Conservation (phyloP, 768 basidiomycete species). For the Agrocybe pediades region DNA sequence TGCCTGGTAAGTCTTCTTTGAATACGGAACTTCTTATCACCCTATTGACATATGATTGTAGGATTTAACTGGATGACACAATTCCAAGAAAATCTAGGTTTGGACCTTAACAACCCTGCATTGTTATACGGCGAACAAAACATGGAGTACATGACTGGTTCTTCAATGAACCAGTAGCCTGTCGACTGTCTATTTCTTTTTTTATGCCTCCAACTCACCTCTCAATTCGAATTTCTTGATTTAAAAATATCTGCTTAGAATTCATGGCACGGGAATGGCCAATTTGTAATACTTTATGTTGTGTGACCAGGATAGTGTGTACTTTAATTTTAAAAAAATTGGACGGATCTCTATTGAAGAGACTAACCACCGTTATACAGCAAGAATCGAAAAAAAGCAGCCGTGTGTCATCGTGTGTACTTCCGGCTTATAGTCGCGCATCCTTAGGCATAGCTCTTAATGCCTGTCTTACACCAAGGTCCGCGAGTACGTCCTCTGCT, state of each 20-base stretch:
- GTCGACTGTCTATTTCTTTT: neutral
- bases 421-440: slow-evolving; percentile 58
- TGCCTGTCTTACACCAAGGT: slow-evolving; percentile 77
- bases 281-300: neutral
- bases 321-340: neutral
- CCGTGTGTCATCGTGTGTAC: too few species aligned
- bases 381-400: too few species aligned
- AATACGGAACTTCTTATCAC: too few species aligned
- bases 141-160: slow-evolving; percentile 30
- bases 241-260: too few species aligned
- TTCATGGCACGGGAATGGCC: neutral
- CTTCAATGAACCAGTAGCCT: slow-evolving; percentile 14
- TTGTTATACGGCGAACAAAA: slow-evolving; percentile 24
- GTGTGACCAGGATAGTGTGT: neutral
- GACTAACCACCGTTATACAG: too few species aligned
- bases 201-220: slow-evolving; percentile 1
- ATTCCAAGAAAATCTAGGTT: slow-evolving; percentile 40
- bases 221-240: too few species aligned
- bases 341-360: neutral
- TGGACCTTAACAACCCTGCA: slow-evolving; percentile 25
- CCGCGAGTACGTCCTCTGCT: slow-evolving; percentile 66
- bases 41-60: slow-evolving; percentile 8
- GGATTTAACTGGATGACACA: slow-evolving; percentile 42
- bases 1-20: slow-evolving; percentile 47
- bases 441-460: slow-evolving; percentile 70